These are phyloP conservation scores for Stemphylium beticola DNA, from an alignment of 2,329 filamentous ascomycete species.

Conservation along the genomic window DNA sequence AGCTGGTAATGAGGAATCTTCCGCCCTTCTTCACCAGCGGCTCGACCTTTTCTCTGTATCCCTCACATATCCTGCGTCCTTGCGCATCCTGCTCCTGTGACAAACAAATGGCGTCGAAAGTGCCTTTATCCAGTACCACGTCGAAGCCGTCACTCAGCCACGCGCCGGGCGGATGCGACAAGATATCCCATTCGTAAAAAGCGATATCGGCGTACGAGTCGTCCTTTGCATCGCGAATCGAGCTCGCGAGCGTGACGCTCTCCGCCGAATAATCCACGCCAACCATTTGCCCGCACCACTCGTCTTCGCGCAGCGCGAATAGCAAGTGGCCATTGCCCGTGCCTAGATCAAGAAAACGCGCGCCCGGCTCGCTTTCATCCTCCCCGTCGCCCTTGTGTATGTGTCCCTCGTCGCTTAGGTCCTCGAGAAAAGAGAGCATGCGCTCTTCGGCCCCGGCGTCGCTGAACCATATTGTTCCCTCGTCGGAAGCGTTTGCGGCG, in stretches of 20 bases:
- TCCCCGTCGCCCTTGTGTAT: constrained; percentile 48
- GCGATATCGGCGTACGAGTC: constrained; percentile 45
- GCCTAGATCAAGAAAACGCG: constrained; percentile 80
- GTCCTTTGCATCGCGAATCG: constrained; percentile 57
- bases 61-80: constrained; percentile 71
- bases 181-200: constrained; percentile 62
- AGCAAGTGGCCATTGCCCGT: constrained; percentile 93
- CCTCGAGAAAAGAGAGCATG: constrained; percentile 67
- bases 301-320: constrained; percentile 74
- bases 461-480: constrained; percentile 95
- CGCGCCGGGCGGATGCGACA: constrained; percentile 50
- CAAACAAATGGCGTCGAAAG: constrained; percentile 93
- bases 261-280: constrained; percentile 86
- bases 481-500: constrained; percentile 73
- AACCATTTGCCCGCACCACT: constrained; percentile 73
- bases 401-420: constrained; percentile 59
- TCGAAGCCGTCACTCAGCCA: constrained; percentile 78
- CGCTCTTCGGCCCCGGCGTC: constrained; percentile 88
- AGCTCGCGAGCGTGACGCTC: constrained; percentile 75
- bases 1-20: constrained; percentile 86
- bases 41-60: constrained; percentile 73
- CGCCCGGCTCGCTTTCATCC: constrained; percentile 14
- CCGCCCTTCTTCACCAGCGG: constrained; percentile 73
- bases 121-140: constrained; percentile 95
- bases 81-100: constrained; percentile 59